These are phyloP conservation scores for Alternaria sp. DNA, from an alignment of 2,329 filamentous ascomycete genomes.

Conservation along the genomic window DNA sequence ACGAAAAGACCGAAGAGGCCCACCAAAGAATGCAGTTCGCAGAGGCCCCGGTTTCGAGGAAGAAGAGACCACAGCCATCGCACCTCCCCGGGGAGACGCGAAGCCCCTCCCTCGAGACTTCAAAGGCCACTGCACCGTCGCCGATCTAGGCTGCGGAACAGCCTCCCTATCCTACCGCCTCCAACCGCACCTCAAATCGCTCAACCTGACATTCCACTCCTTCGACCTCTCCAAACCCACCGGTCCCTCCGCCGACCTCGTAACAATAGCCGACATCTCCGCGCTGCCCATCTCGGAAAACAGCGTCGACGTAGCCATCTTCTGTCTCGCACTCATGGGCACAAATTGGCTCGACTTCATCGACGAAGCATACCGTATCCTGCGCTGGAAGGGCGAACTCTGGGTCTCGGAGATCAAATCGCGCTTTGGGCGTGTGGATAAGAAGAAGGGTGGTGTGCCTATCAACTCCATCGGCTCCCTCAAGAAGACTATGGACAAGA, in stretches of 20 bases:
- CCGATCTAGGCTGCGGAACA: slow-evolving; percentile 93
- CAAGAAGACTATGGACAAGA: slow-evolving; percentile 32
- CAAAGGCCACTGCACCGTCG: slow-evolving; percentile 74
- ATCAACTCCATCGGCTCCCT: slow-evolving; percentile 69
- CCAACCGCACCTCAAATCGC: slow-evolving; percentile 65
- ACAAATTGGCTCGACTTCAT: slow-evolving; percentile 98
- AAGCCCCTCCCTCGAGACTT: slow-evolving; percentile 73
- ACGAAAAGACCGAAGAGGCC: slow-evolving; percentile 51
- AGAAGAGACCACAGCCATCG: slow-evolving; percentile 11
- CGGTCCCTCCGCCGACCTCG: slow-evolving; percentile 72
- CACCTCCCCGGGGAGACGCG: slow-evolving; percentile 22
- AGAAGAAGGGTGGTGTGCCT: slow-evolving; percentile 56
- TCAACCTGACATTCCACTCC: slow-evolving; percentile 77
- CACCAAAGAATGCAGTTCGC: slow-evolving; percentile 33
- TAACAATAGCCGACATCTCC: slow-evolving; percentile 89
- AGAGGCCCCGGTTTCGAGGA: slow-evolving; percentile 17
- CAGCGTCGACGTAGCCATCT: slow-evolving; percentile 84
- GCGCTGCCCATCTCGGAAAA: slow-evolving; percentile 77
- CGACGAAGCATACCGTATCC: slow-evolving; percentile 90
- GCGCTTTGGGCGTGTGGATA: slow-evolving; percentile 73
- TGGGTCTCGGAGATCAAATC: slow-evolving; percentile 98
- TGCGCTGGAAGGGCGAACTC: slow-evolving; percentile 92
- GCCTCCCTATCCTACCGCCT: slow-evolving; percentile 78
- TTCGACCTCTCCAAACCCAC: slow-evolving; percentile 85
- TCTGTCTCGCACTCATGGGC: slow-evolving; percentile 97